Evolutionary conservation across 345 rosid species (phyloP).

Genomic region (Eucalyptus curtisii): DNA sequence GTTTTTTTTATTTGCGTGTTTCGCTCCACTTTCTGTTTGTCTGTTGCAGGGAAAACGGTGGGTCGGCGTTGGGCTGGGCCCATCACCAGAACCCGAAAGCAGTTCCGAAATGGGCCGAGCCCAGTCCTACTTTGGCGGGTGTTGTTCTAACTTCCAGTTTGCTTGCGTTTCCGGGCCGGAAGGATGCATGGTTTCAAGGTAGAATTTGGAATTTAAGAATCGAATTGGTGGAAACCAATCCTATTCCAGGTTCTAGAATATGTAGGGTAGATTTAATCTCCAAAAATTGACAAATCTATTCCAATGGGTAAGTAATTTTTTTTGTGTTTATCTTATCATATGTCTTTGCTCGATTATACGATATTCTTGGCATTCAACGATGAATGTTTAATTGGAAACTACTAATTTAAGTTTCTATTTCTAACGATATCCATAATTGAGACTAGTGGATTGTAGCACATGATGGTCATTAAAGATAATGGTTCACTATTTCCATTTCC

Average conservation of each 20-base stretch:
- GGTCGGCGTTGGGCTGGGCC: neutral
- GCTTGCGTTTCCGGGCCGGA: neutral
- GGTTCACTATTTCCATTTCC: too few relatives aligned
- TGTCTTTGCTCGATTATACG: too few relatives aligned
- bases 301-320: too few relatives aligned
- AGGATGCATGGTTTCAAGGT: too few relatives aligned
- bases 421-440: neutral
- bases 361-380: fast-evolving
- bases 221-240: neutral
- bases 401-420: too few relatives aligned
- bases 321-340: neutral
- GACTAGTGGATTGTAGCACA: neutral
- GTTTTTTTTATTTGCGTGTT: neutral
- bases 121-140: neutral
- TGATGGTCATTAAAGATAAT: too few relatives aligned
- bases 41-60: neutral
- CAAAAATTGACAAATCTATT: neutral
- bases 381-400: too few relatives aligned
- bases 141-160: neutral
- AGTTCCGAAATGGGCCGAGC: neutral
- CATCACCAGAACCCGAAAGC: neutral
- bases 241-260: too few relatives aligned
- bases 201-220: fast-evolving
- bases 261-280: fast-evolving
- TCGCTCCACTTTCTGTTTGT: neutral